Conservation (phyloP, 768 basidiomycete genomes). For the Pisolithus orientalis region DNA sequence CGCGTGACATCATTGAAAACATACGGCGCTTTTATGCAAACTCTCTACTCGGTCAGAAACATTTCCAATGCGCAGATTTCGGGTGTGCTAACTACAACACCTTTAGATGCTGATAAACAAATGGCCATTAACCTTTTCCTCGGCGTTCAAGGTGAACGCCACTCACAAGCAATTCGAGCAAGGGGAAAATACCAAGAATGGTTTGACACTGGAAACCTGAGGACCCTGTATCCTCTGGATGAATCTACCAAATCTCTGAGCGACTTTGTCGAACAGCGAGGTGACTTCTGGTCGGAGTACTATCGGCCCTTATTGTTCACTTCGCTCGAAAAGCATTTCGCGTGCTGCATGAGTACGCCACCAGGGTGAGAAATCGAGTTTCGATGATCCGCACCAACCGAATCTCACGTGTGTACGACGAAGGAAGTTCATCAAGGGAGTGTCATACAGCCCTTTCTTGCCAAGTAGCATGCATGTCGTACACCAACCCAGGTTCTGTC, state of each 20-base stretch:
- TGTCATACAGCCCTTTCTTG: conserved; percentile 72
- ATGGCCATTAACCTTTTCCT: conserved; percentile 97
- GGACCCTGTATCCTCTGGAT: conserved; percentile 57
- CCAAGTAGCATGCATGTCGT: conserved; percentile 40
- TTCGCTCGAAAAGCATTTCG: conserved; percentile 81
- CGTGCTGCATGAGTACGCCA: conserved; percentile 88
- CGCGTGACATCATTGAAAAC: conserved; percentile 93
- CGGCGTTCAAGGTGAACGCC: conserved; percentile 53
- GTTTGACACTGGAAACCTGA: conserved; percentile 70
- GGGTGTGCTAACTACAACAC: conserved; percentile 1
- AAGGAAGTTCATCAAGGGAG: conserved; percentile 65
- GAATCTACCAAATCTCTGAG: conserved; percentile 59
- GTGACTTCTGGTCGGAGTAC: conserved; percentile 86
- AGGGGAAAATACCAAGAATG: conserved; percentile 79
- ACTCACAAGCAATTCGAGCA: conserved; percentile 42
- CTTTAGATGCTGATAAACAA: conserved; percentile 90
- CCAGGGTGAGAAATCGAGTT: conserved; percentile 53
- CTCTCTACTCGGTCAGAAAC: conserved; percentile 65
- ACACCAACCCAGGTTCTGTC: conserved; percentile 33
- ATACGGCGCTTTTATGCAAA: conserved; percentile 94
- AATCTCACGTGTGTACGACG: background rate
- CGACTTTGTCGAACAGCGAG: conserved; percentile 51
- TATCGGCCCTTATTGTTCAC: conserved; percentile 84
- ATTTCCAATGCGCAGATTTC: background rate
- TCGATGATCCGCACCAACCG: background rate